phyloP scores from a whole-genome alignment of 1,284 basidiomycete species.

The Bondarzewia mesenterica region DNA sequence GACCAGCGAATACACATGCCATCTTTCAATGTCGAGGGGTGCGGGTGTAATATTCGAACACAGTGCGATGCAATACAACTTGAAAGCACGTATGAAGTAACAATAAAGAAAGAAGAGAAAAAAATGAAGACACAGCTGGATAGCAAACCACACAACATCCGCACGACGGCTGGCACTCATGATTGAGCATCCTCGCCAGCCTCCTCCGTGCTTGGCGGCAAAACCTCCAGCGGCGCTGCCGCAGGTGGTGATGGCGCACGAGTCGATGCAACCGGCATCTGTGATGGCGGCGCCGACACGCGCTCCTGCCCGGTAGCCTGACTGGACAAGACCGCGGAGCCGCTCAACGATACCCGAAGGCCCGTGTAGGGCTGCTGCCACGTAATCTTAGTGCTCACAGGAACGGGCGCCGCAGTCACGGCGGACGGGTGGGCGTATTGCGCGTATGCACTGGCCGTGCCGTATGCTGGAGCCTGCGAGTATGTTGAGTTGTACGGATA shows the following conservation, averaged over 20 bases:
- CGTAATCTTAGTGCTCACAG: slow-evolving; percentile 1
- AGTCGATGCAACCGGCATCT: background rate
- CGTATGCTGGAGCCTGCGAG: background rate
- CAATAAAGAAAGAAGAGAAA: background rate
- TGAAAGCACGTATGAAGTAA: background rate
- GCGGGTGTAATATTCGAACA: too few relatives aligned
- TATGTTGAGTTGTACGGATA: background rate
- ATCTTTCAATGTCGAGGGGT: too few relatives aligned
- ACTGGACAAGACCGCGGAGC: background rate
- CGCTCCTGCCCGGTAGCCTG: background rate
- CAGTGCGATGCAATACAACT: slow-evolving; percentile 2
- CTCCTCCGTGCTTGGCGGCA: background rate
- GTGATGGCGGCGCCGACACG: background rate
- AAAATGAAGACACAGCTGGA: too few relatives aligned
- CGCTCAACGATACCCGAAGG: background rate
- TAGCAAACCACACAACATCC: too few relatives aligned
- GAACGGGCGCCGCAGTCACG: background rate
- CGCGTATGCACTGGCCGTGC: background rate
- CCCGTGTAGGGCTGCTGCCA: slow-evolving; percentile 13
- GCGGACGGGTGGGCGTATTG: background rate
- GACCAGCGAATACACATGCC: too few relatives aligned
- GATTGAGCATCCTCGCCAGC: background rate
- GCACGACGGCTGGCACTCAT: too few relatives aligned
- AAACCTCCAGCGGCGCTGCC: background rate
- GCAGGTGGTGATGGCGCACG: background rate